Evolutionary conservation across 2,329 filamentous ascomycete genomes (phyloP).

Genomic region (Penicillium glabrum): DNA sequence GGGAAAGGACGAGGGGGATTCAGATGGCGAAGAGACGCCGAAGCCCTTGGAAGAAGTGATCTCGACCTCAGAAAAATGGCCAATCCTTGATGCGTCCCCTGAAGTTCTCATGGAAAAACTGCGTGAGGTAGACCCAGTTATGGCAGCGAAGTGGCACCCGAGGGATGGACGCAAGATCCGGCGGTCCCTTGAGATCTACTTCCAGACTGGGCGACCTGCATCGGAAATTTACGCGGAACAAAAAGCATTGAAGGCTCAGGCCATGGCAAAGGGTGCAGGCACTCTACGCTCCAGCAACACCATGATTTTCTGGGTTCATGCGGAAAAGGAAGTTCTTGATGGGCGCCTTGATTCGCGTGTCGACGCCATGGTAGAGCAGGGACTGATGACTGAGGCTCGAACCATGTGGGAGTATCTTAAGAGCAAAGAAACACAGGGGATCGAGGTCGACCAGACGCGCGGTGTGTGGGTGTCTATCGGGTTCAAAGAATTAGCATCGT

Average conservation of each 20-base stretch:
- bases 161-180: conserved; percentile 88
- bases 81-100: conserved; percentile 70
- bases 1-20: conserved; percentile 5
- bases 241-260: conserved; percentile 34
- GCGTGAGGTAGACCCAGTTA: conserved; percentile 77
- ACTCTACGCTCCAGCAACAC: conserved; percentile 54
- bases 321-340: conserved; percentile 66
- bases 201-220: conserved; percentile 76
- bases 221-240: conserved; percentile 88
- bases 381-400: conserved; percentile 63
- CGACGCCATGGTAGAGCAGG: conserved; percentile 74
- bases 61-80: conserved; percentile 51
- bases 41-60: conserved; percentile 21
- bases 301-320: conserved; percentile 84
- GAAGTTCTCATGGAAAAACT: conserved; percentile 72
- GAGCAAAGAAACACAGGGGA: conserved; percentile 48
- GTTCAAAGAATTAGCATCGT: conserved; percentile 84
- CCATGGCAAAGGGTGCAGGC: conserved; percentile 24
- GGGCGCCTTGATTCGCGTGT: conserved; percentile 73
- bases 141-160: conserved; percentile 92
- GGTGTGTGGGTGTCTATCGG: conserved; percentile 98
- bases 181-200: conserved; percentile 84
- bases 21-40: conserved; percentile 25
- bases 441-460: conserved; percentile 66
- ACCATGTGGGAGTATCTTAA: conserved; percentile 52